Conservation (phyloP, 768 basidiomycete genomes). For the Tylopilus balloui region DNA sequence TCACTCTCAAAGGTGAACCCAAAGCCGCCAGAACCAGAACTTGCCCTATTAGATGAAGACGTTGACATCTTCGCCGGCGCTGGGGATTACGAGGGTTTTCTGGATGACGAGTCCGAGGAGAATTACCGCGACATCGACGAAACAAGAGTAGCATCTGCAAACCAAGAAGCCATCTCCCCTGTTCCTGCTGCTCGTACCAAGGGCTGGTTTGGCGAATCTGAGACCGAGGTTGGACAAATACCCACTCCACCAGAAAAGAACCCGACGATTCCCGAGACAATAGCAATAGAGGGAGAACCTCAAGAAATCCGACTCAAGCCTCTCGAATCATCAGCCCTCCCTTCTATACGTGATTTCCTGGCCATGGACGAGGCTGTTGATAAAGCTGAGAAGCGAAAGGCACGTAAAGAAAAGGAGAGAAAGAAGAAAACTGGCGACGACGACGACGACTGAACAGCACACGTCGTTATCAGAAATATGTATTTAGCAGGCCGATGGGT, state of each 20-base stretch:
- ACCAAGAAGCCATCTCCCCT: constrained; percentile 8
- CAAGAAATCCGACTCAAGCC: constrained; percentile 60
- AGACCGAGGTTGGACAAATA: constrained; percentile 23
- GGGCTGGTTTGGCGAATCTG: constrained; percentile 47
- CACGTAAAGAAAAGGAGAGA: constrained; percentile 66
- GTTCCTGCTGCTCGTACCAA: constrained; percentile 10
- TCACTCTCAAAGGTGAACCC: constrained; percentile 3
- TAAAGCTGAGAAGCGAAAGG: constrained; percentile 61
- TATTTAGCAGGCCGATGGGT: constrained; percentile 1
- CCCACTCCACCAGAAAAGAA: constrained; percentile 11
- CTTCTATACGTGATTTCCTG: constrained; percentile 79
- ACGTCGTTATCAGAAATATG: not conserved
- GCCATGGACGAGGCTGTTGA: constrained; percentile 69
- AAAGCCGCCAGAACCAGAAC: constrained; percentile 16
- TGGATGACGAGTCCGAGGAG: constrained; percentile 49
- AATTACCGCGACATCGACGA: constrained; percentile 17
- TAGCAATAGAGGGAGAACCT: constrained; percentile 29
- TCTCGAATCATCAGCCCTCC: constrained; percentile 73
- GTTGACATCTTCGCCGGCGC: constrained; percentile 86
- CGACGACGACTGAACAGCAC: constrained; percentile 30
- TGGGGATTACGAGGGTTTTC: constrained; percentile 76
- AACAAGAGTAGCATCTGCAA: constrained; percentile 6
- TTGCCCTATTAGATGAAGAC: constrained; percentile 44
- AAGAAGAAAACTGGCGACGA: constrained; percentile 29
- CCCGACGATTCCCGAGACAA: constrained; percentile 8